Percentiles rank a stretch among this genome's conserved stretches.
Evolutionary conservation across 495 filamentous ascomycete genomes (phyloP).

Genomic region (Xylaria telfairii): DNA sequence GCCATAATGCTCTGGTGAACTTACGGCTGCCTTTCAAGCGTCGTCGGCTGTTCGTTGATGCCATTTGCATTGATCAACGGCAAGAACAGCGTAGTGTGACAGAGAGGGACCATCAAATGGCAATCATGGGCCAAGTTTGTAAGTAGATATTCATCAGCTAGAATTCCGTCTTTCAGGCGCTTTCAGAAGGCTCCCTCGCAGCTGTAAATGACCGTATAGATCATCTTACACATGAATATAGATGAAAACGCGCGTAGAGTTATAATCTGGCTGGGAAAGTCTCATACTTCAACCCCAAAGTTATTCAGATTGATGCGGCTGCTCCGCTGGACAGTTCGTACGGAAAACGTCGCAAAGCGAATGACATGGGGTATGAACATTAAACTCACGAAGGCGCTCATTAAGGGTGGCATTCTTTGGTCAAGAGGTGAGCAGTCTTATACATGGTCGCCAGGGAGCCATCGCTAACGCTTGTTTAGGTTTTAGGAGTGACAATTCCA

Average conservation of each 20-base stretch:
- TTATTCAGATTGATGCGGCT: neutral
- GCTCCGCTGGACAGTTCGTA: neutral
- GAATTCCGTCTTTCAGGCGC: neutral
- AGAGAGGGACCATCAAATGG: neutral
- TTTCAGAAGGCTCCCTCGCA: no score
- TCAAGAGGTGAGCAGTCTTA: neutral
- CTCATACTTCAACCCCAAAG: neutral
- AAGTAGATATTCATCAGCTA: neutral
- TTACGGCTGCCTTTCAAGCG: neutral
- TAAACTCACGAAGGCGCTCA: neutral
- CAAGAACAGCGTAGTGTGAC: neutral
- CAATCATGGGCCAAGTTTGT: neutral
- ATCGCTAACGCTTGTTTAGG: neutral
- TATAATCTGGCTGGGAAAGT: neutral
- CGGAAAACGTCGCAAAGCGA: neutral
- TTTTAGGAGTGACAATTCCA: neutral
- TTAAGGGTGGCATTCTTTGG: neutral
- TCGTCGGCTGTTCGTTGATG: conserved; percentile 5
- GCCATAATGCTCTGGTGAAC: neutral
- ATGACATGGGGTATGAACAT: neutral
- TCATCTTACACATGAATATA: neutral
- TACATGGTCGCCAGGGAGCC: neutral
- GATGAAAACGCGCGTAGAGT: neutral
- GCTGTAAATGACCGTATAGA: neutral
- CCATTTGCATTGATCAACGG: conserved; percentile 10